Base-by-base conservation (phyloP, 495 filamentous ascomycete species). In the Aspergillus heteromorphus region DNA sequence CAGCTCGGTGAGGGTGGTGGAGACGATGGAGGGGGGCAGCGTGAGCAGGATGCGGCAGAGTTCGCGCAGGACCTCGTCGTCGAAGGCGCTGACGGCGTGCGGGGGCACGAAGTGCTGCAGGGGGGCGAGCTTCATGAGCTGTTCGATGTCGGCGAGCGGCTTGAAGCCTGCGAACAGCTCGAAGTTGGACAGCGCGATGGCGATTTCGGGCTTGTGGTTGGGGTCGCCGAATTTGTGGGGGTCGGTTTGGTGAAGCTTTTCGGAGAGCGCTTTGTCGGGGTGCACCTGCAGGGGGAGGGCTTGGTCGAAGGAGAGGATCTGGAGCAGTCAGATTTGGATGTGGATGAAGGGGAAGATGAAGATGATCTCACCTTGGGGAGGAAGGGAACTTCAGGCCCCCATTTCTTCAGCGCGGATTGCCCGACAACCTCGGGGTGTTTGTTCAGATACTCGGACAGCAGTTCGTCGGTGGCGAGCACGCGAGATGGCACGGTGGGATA, bases 191-290 rank as follows among this genome's bases (percentile, higher is more conserved):
- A 92, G 68, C 0, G 87, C 86, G 13, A 93, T 73, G 4, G 87
- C 87, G 29, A 92, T 92, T 63, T 93, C 88, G 1, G 88, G 88
- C 66, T 92, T 92, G 69, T 91, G 86, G 65, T 91, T 92, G 16
- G 76, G 70, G 56, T 93, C 87, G 7, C 79, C 79, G 63, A 86
- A 91, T 48, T 79, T 77, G 9, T 82, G 64, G 0, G 86, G 84
- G 57, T 90, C 79, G 59, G 82, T 52, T 51, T 76, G 60, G 68
- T 89, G 83, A 3, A 91, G 73, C 55, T 83, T 73, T 11, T 71
- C 65, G 0, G 87, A 79, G 6, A 92, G 79, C 2, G 73, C 65
- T 55, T 85, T 86, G 69, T 90, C 75, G 9, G 87, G 89, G 56
- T 92, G 88, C 25, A 91, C 79, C 64, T 93, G 89, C n/a, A 93